Evolutionary conservation across 192 early-diverging fungal genomes (phyloP), one percentile per base, ranked within the genome.

Genomic region (Coemansia nantahalensis): DNA sequence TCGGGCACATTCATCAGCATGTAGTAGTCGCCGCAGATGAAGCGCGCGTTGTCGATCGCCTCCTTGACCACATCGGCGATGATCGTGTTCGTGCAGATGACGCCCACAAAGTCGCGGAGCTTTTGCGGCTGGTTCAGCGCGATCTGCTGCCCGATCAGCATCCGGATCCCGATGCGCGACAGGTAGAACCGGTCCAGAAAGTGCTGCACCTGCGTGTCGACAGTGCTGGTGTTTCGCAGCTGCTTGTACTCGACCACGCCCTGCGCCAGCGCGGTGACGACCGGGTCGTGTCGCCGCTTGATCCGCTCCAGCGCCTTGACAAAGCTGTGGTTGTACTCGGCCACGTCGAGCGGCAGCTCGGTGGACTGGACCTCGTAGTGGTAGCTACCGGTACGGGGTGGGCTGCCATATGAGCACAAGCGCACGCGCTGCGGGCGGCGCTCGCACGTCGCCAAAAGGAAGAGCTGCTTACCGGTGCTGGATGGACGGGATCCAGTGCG

Each of bases 161-260:
- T 93, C 43, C 95, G 87, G 64, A 98, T 95, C n/a, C 95, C 95
- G 53, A 97, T 97, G 45, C 95, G 89, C 22, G 90, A 92, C 84
- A 95, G 88, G 75, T 97, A 95, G 78, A 97, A 97, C 31, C 91
- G 84, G 74, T 95, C 93, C 52, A 97, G 68, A 54, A 97, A 97
- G 24, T 84, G 78, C 72, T 97, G 93, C 14, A 95, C 80, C 35
- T 82, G 87, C 16, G 83, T 83, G 69, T 89, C 82, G 34, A 89
- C 80, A 14, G 60, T 39, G n/a, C 46, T 54, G 0, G 52, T 45
- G 32, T 59, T 49, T 44, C 42, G 65, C 36, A 66, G 72, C 50
- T 87, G 73, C 65, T 98, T 98, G 61, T 91, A 88, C 67, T 98
- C 92, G 26, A 90, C 79, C 34, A 98, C 89, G 39, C 95, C 95